Evolutionary conservation across 2,329 filamentous ascomycete genomes (phyloP).

Genomic region (Arthrobotrys iridis): DNA sequence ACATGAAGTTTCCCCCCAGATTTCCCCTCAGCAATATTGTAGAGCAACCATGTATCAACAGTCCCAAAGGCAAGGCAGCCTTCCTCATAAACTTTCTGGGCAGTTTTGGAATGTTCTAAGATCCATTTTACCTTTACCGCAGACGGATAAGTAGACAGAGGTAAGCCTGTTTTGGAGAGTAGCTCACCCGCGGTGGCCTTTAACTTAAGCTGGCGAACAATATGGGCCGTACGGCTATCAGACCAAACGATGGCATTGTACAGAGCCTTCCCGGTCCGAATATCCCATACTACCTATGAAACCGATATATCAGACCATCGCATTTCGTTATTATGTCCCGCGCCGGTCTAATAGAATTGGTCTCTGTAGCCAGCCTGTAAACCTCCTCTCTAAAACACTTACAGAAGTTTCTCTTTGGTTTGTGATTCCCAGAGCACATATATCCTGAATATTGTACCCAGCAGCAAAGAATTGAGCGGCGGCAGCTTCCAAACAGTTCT

Average conservation of each 20-base stretch:
- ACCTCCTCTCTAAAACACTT: not conserved
- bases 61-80: constrained; percentile 84
- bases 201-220: constrained; percentile 80
- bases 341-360: not conserved
- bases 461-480: constrained; percentile 75
- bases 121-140: constrained; percentile 88
- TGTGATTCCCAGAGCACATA: constrained; percentile 83
- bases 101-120: constrained; percentile 77
- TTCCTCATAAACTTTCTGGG: constrained; percentile 71
- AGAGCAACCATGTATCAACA: constrained; percentile 87
- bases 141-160: constrained; percentile 87
- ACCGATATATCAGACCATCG: not conserved
- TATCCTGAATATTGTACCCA: constrained; percentile 74
- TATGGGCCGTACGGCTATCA: constrained; percentile 79
- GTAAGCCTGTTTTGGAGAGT: constrained; percentile 77
- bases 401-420: constrained; percentile 87
- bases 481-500: constrained; percentile 81
- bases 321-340: not conserved
- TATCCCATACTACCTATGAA: constrained; percentile 77
- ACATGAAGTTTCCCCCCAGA: constrained; percentile 75
- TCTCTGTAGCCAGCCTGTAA: too few relatives aligned
- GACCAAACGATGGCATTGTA: constrained; percentile 91
- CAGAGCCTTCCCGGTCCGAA: constrained; percentile 78
- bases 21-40: constrained; percentile 78
- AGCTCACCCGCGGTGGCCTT: constrained; percentile 75